Percentiles rank a stretch among this genome's conserved stretches.
Evolutionary conservation across 1,284 basidiomycete species (phyloP).

Genomic region (Malassezia brasiliensis): DNA sequence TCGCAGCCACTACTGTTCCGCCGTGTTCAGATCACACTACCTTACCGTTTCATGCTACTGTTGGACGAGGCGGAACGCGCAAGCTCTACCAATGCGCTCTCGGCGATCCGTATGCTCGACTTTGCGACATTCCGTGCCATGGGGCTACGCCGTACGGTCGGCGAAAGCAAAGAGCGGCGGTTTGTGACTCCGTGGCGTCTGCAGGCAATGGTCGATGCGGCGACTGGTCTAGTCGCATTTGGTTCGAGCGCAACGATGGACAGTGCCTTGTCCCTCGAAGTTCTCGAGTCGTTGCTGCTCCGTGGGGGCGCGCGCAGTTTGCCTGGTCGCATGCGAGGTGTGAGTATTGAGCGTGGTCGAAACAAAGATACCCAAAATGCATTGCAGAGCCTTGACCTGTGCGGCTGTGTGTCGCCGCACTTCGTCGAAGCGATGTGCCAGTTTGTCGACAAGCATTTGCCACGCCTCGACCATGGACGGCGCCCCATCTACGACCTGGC

Average conservation of each 20-base stretch:
- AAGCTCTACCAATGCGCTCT: background rate
- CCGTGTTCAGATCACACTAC: slow-evolving; percentile 42
- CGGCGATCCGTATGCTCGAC: slow-evolving; percentile 38
- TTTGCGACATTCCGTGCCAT: slow-evolving; percentile 92
- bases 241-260: slow-evolving; percentile 46
- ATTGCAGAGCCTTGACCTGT: slow-evolving; percentile 80
- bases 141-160: slow-evolving; percentile 81
- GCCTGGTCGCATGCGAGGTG: slow-evolving; percentile 34
- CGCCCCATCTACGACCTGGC: slow-evolving; percentile 16
- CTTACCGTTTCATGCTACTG: slow-evolving; percentile 39
- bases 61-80: slow-evolving; percentile 11
- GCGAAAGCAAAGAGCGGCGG: slow-evolving; percentile 74
- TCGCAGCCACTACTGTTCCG: slow-evolving; percentile 41
- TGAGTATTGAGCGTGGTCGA: slow-evolving; percentile 34
- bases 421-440: slow-evolving; percentile 74
- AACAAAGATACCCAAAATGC: slow-evolving; percentile 27
- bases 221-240: slow-evolving; percentile 39
- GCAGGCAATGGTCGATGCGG: slow-evolving; percentile 39
- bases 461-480: slow-evolving; percentile 14
- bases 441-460: slow-evolving; percentile 66
- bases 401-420: slow-evolving; percentile 80
- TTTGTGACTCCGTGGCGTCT: slow-evolving; percentile 86
- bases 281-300: slow-evolving; percentile 43
- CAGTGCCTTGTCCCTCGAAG: slow-evolving; percentile 38
- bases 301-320: slow-evolving; percentile 38